phyloP scores from a whole-genome alignment of 495 filamentous ascomycete genomes.

The Penicillium atrosanguineum region DNA sequence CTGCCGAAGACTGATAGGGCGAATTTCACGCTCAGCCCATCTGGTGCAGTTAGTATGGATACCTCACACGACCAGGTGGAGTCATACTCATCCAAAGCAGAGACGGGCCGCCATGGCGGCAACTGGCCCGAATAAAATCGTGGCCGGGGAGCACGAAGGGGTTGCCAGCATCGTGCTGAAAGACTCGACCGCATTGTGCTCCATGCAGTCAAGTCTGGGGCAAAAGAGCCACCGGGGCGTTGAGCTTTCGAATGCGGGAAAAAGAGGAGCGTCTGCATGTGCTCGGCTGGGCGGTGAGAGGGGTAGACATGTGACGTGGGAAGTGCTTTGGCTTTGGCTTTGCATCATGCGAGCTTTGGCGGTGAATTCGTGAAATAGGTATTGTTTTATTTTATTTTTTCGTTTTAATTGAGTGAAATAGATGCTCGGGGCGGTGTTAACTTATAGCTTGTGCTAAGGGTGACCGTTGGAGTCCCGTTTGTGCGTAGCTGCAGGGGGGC shows the following conservation, averaged over 20 bases:
- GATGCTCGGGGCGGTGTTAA: background rate
- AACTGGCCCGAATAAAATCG: slow-evolving; percentile 37
- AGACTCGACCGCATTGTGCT: slow-evolving; percentile 37
- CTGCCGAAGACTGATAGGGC: slow-evolving; percentile 85
- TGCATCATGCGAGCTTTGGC: background rate
- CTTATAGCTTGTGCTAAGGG: background rate
- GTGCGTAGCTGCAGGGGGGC: background rate
- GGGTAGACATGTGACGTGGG: slow-evolving; percentile 8
- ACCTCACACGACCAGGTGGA: background rate
- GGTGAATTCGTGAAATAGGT: background rate
- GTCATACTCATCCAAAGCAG: slow-evolving; percentile 80
- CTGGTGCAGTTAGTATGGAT: slow-evolving; percentile 36
- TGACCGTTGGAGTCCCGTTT: background rate
- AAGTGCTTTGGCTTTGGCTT: background rate
- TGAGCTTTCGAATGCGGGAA: background rate
- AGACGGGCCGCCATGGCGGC: slow-evolving; percentile 75
- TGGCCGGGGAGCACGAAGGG: slow-evolving; percentile 16
- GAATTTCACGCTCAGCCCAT: slow-evolving; percentile 82
- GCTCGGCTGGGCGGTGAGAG: slow-evolving; percentile 6
- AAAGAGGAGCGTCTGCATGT: slow-evolving; percentile 4
- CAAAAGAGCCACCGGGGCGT: slow-evolving; percentile 1
- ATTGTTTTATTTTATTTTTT: too few species aligned
- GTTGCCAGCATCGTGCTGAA: slow-evolving; percentile 32
- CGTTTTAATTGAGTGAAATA: background rate
- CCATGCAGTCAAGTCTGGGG: slow-evolving; percentile 19